phyloP scores from a whole-genome alignment of 2,329 filamentous ascomycete genomes.

The Beauveria asiatica region DNA sequence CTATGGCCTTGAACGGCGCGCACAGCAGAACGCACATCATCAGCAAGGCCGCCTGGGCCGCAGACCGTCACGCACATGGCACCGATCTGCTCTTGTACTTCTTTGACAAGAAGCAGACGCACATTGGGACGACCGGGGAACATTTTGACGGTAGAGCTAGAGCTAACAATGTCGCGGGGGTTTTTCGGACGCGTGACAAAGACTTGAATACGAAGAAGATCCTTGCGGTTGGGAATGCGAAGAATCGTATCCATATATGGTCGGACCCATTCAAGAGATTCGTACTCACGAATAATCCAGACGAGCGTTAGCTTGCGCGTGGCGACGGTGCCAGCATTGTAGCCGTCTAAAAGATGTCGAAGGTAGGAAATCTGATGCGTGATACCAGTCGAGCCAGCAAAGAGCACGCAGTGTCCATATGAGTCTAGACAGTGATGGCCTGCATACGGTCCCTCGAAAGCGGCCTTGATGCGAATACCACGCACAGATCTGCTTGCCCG shows the following conservation, averaged over 20 bases:
- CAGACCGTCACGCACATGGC: slow-evolving; percentile 84
- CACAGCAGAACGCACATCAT: slow-evolving; percentile 65
- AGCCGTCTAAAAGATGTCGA: slow-evolving; percentile 63
- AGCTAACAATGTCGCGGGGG: slow-evolving; percentile 70
- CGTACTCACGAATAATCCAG: slow-evolving; percentile 86
- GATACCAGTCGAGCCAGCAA: slow-evolving; percentile 89
- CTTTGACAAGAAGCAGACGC: slow-evolving; percentile 67
- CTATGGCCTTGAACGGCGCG: slow-evolving; percentile 53
- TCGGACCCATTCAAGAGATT: slow-evolving; percentile 87
- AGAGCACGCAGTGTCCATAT: slow-evolving; percentile 84
- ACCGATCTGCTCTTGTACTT: slow-evolving; percentile 73
- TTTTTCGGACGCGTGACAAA: slow-evolving; percentile 85
- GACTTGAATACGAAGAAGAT: slow-evolving; percentile 76
- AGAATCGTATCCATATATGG: slow-evolving; percentile 74
- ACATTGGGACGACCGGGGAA: slow-evolving; percentile 84
- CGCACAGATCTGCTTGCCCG: slow-evolving; percentile 49
- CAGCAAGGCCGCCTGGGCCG: slow-evolving; percentile 64
- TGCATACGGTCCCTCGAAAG: slow-evolving; percentile 84
- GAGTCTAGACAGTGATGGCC: slow-evolving; percentile 79
- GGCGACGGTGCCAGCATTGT: slow-evolving; percentile 62
- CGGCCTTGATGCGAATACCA: slow-evolving; percentile 57
- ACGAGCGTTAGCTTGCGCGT: slow-evolving; percentile 75
- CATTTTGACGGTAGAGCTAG: slow-evolving; percentile 78
- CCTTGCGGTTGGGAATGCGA: slow-evolving; percentile 68
- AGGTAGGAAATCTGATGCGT: slow-evolving; percentile 91